Base-by-base conservation (phyloP, 2,329 filamentous ascomycete genomes). In the Chaetothyriales sp. region DNA sequence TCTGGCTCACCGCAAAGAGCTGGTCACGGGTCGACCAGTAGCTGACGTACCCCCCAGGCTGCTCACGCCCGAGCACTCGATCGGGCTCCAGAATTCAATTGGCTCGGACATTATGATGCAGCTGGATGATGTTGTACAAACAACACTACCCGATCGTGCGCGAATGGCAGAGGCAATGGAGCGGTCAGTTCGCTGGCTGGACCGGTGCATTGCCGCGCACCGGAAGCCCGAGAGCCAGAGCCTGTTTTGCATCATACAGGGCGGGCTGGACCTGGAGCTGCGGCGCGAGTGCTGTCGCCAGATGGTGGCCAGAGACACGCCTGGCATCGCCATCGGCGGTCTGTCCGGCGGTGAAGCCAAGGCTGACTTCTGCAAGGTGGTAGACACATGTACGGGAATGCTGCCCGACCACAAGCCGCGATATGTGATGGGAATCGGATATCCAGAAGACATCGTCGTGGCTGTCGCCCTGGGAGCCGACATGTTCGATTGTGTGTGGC, bases 401-500 rank as follows among this genome's bases (percentile, higher is more conserved):
- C 74, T 98, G 18, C 93, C 93, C 0, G 83, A 90, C 52, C 73
- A 85, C 55, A 98, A 98, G 68, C 92, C 92, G n/a, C 78, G 92
- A 65, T 98, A 98, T 69, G 90, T 98, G 51, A 98, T 98, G 93
- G 92, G 92, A 18, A 92, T 98, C 59, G 79, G 92, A 10, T 98
- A 95, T 66, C 92, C 92, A 1, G 92, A 96, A 70, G 92, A 98
- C 63, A 73, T 98, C 51, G 79, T 98, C 1, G 89, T 98, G 42
- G 93, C 87, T 49, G 82, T 95, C 3, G 92, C 92, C 1, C 75
- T 98, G 0, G 92, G 92, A 2, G 92, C 92, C 47, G 92, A 98
- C 68, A 98, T 98, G 92, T 98, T 98, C 65, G 92, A 98, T 69
- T 98, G 93, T 64, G 92, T 98, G 5, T 98, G 92, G 92, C 93